Conservation (phyloP, 306 rosid genomes). For the Notholithocarpus densiflorus region DNA sequence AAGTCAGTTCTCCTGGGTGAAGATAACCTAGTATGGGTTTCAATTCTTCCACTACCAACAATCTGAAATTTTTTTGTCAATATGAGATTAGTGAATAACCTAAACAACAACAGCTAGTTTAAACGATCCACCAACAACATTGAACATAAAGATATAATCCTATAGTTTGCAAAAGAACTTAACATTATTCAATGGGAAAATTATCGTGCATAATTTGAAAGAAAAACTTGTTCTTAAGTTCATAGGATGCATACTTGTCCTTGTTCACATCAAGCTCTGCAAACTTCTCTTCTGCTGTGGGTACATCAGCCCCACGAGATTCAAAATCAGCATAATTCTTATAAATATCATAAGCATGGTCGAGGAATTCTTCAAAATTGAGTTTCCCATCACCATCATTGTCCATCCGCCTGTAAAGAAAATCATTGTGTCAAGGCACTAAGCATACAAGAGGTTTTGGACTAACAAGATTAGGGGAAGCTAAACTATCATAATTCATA, state of each 20-base stretch:
- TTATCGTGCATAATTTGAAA: background rate
- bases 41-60: constrained; percentile 61
- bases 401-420: constrained; percentile 53
- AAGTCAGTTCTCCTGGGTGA: constrained; percentile 70
- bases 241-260: constrained; percentile 40
- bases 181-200: background rate
- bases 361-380: constrained; percentile 46
- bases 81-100: background rate
- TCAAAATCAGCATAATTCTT: constrained; percentile 53
- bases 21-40: constrained; percentile 50
- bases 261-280: constrained; percentile 61
- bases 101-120: background rate
- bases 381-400: constrained; percentile 55
- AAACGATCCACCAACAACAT: background rate
- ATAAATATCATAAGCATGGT: constrained; percentile 37
- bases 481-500: background rate
- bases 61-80: constrained; percentile 23
- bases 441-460: background rate
- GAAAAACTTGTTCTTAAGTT: background rate
- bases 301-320: constrained; percentile 28
- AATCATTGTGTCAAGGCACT: background rate
- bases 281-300: constrained; percentile 43
- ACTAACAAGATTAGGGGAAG: background rate
- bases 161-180: background rate
- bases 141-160: background rate